These are phyloP conservation scores for Kernera saxatilis DNA, from an alignment of 345 rosid genomes.

Conservation along the genomic window DNA sequence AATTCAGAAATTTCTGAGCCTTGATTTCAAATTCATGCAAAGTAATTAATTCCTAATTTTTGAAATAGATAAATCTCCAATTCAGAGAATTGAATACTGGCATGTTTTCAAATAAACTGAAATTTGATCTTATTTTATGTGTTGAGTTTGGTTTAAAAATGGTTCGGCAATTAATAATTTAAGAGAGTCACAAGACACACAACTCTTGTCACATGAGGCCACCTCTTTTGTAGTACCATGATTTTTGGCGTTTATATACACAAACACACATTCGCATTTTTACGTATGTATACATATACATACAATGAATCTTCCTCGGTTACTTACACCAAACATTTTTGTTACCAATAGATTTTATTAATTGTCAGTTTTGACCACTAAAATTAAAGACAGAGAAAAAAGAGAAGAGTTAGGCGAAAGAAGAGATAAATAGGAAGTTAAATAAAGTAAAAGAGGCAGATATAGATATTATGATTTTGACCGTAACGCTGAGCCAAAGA, in stretches of 20 bases:
- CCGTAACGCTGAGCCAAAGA: slow-evolving; percentile 24
- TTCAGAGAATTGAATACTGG: neutral
- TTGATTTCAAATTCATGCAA: neutral
- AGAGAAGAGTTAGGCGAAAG: neutral
- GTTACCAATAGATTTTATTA: neutral
- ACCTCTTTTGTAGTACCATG: slow-evolving; percentile 18
- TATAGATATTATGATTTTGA: slow-evolving; percentile 23
- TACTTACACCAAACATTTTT: slow-evolving; percentile 10
- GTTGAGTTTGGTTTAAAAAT: neutral
- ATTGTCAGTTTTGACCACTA: slow-evolving; percentile 17
- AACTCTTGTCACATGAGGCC: slow-evolving; percentile 21
- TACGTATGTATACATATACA: neutral
- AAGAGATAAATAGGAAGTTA: neutral
- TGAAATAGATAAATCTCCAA: neutral
- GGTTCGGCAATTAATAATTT: neutral
- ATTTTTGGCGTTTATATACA: slow-evolving; percentile 8
- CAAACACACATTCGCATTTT: slow-evolving; percentile 12
- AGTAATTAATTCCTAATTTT: neutral
- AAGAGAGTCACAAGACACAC: slow-evolving; percentile 11
- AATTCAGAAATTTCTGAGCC: neutral
- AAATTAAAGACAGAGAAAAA: neutral
- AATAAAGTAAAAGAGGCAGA: slow-evolving; percentile 11
- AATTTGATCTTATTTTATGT: neutral
- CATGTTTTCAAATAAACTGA: neutral
- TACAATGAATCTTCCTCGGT: slow-evolving; percentile 18